phyloP scores from a whole-genome alignment of 495 filamentous ascomycete genomes.

The Penicillium canariense region DNA sequence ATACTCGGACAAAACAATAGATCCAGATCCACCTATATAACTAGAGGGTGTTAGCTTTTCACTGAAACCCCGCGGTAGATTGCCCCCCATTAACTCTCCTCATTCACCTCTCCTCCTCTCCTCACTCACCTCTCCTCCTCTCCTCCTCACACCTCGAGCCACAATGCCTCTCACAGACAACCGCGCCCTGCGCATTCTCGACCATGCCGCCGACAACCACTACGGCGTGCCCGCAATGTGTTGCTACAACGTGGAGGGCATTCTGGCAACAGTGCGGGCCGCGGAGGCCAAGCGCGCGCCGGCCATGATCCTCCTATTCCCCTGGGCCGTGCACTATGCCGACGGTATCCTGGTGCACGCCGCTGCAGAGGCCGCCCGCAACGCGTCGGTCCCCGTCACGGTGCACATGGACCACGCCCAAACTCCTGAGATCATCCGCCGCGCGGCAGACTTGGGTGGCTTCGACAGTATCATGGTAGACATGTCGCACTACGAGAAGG shows the following conservation, averaged over 20 bases:
- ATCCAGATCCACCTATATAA: conserved; percentile 4
- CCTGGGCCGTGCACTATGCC: conserved; percentile 77
- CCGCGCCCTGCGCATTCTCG: conserved; percentile 65
- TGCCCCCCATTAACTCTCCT: not conserved
- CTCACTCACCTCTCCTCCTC: not conserved
- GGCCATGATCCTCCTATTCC: conserved; percentile 82
- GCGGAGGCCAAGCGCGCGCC: conserved; percentile 72
- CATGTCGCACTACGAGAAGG: conserved; percentile 81
- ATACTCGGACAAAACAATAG: conserved; percentile 4
- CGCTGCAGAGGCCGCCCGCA: conserved; percentile 59
- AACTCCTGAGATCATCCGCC: conserved; percentile 65
- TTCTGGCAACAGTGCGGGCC: conserved; percentile 74
- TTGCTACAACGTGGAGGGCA: conserved; percentile 84
- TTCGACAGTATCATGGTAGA: conserved; percentile 85
- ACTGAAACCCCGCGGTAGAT: not conserved
- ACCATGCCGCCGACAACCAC: conserved; percentile 59
- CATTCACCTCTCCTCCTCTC: not conserved
- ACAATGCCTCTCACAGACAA: conserved; percentile 59
- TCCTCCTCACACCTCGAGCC: not conserved
- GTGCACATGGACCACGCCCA: conserved; percentile 79
- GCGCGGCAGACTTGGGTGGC: conserved; percentile 60
- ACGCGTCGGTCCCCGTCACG: conserved; percentile 66
- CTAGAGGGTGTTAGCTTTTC: not conserved
- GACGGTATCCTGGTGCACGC: conserved; percentile 61
- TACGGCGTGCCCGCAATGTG: conserved; percentile 77